These are phyloP conservation scores for Xerocomus potaroensis DNA, from an alignment of 768 basidiomycete species.

Conservation along the genomic window DNA sequence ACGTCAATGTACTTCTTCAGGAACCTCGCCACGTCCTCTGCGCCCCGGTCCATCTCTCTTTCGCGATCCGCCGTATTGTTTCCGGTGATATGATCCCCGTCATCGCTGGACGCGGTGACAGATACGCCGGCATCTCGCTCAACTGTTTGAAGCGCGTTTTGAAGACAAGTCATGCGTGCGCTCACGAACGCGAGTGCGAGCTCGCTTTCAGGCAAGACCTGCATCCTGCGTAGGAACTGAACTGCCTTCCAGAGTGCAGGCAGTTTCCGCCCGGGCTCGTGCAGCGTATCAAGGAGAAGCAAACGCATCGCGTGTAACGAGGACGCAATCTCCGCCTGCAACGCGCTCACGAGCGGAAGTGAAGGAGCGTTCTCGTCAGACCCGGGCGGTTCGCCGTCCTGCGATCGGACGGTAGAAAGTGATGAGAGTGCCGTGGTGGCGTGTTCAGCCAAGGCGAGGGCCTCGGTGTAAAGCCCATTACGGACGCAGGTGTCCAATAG, in stretches of 20 bases:
- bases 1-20: constrained; percentile 84
- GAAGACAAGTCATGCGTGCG: constrained; percentile 63
- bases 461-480: constrained; percentile 90
- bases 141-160: constrained; percentile 49
- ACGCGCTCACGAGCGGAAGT: constrained; percentile 38
- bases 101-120: constrained; percentile 8
- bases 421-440: constrained; percentile 47
- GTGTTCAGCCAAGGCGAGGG: constrained; percentile 79
- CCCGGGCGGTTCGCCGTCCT: constrained; percentile 35
- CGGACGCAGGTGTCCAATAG: constrained; percentile 92
- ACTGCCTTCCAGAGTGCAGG: constrained; percentile 89
- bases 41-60: constrained; percentile 52
- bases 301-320: constrained; percentile 66
- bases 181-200: constrained; percentile 85
- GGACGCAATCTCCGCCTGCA: constrained; percentile 63
- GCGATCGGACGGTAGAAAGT: constrained; percentile 34
- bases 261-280: constrained; percentile 79
- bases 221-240: constrained; percentile 82
- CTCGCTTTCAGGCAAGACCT: constrained; percentile 63
- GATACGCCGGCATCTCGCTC: constrained; percentile 42
- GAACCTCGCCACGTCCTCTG: constrained; percentile 70
- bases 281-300: constrained; percentile 71
- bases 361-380: constrained; percentile 35
- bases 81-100: constrained; percentile 12
- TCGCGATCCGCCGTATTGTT: constrained; percentile 31